phyloP scores from a whole-genome alignment of 805 yeast species.

The Teunomyces lycoperdinae region DNA sequence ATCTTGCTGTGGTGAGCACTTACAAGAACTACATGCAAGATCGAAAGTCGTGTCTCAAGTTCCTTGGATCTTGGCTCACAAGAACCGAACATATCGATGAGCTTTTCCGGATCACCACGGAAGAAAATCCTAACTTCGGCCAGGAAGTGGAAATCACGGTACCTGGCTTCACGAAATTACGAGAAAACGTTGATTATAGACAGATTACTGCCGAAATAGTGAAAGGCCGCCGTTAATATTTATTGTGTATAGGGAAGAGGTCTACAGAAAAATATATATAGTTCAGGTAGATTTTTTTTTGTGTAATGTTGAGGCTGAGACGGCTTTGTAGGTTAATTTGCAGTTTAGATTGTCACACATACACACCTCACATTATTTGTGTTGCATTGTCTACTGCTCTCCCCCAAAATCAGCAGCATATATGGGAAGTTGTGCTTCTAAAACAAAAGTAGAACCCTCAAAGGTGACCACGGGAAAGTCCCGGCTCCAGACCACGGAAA shows the following conservation, averaged over 20 bases:
- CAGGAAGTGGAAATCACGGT: slow-evolving; percentile 16
- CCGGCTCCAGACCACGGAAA: background rate
- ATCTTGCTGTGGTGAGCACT: slow-evolving; percentile 50
- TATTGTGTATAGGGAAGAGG: background rate
- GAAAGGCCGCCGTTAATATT: slow-evolving; percentile 1
- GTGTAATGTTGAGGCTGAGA: background rate
- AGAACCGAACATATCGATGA: slow-evolving; percentile 21
- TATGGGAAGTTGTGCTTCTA: slow-evolving; percentile 29
- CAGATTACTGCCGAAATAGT: slow-evolving; percentile 16
- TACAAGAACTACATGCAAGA: slow-evolving; percentile 42
- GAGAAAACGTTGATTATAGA: slow-evolving; percentile 27
- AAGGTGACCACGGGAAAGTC: background rate
- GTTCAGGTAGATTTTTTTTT: background rate
- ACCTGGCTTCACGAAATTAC: slow-evolving; percentile 25
- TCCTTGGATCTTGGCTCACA: slow-evolving; percentile 29
- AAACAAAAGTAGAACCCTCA: slow-evolving; percentile 5
- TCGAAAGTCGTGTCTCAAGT: slow-evolving; percentile 25
- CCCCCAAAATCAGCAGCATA: too few species aligned
- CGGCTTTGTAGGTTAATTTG: background rate
- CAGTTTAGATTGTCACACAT: background rate
- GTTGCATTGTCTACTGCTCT: too few species aligned
- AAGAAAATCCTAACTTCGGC: slow-evolving; percentile 16
- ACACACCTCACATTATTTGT: background rate
- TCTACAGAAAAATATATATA: background rate
- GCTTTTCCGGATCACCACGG: slow-evolving; percentile 21